Conservation (phyloP, 495 filamentous ascomycete genomes). For the Trichocladium uniseriatum region DNA sequence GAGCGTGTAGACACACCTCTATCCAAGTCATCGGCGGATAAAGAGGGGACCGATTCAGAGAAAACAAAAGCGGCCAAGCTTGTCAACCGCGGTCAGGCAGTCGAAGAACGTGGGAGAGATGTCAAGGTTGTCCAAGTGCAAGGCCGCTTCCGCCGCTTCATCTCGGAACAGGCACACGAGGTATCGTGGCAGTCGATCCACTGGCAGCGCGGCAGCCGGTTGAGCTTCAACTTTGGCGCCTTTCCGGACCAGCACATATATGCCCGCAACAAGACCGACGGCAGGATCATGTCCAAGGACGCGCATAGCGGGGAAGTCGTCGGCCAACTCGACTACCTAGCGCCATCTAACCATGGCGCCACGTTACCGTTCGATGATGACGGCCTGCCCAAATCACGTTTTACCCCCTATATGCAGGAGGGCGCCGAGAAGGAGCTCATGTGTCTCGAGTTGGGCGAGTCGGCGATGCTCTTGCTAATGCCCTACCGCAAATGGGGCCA, state of each 20-base stretch:
- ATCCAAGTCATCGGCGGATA: too few species aligned
- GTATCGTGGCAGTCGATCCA: conserved; percentile 19
- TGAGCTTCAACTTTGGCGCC: conserved; percentile 18
- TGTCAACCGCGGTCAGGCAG: conserved; percentile 8
- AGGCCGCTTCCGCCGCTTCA: conserved; percentile 23
- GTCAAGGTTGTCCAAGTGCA: conserved; percentile 20
- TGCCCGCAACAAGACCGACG: conserved; percentile 16
- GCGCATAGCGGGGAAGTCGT: conserved; percentile 25
- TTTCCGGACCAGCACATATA: conserved; percentile 15
- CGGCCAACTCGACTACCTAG: conserved; percentile 24
- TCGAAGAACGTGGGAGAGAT: conserved; percentile 18
- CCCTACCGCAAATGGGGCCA: background rate
- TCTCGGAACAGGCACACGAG: conserved; percentile 10
- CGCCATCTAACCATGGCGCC: background rate
- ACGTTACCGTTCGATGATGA: background rate
- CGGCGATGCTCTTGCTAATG: conserved; percentile 25
- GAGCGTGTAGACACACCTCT: background rate
- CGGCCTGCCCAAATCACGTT: background rate
- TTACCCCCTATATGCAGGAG: conserved; percentile 11
- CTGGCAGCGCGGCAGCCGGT: conserved; percentile 5
- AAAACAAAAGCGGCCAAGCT: background rate
- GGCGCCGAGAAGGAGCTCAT: conserved; percentile 21
- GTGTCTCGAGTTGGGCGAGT: conserved; percentile 26
- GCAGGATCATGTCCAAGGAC: conserved; percentile 21
- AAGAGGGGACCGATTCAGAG: background rate